Conservation (phyloP, 2,329 filamentous ascomycete genomes). For the Pyrenophora tritici-repentis region DNA sequence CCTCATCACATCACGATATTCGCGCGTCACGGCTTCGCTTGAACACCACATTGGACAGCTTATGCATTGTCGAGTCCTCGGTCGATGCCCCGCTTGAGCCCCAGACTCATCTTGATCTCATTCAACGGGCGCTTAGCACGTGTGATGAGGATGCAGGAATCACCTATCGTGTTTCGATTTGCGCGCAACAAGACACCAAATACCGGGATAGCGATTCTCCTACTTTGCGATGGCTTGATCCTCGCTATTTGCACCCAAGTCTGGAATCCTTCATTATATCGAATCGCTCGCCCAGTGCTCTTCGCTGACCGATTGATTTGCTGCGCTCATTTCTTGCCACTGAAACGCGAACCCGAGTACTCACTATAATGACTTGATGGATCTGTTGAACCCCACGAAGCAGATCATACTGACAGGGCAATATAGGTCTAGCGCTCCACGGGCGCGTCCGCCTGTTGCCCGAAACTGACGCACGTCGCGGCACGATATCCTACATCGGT, state of each 20-base stretch:
- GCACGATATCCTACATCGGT: conserved; percentile 73
- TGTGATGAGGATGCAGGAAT: conserved; percentile 25
- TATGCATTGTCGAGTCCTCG: conserved; percentile 19
- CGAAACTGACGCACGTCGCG: conserved; percentile 70
- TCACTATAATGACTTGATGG: neutral
- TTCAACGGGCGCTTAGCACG: conserved; percentile 10
- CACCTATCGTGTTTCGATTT: neutral
- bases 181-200: neutral
- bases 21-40: conserved; percentile 19
- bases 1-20: conserved; percentile 9
- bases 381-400: neutral
- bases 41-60: conserved; percentile 10
- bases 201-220: neutral
- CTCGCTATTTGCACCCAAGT: neutral
- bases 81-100: conserved; percentile 25
- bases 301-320: conserved; percentile 1
- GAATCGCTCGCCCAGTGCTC: no score
- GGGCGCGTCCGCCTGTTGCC: conserved; percentile 52
- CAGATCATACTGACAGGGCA: conserved; percentile 5
- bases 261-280: neutral
- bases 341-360: neutral
- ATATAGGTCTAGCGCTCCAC: conserved; percentile 33
- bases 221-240: neutral
- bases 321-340: neutral
- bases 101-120: conserved; percentile 13